These are phyloP conservation scores for Backusella tarrabulga DNA, from an alignment of 192 early-diverging fungal species.

Conservation along the genomic window DNA sequence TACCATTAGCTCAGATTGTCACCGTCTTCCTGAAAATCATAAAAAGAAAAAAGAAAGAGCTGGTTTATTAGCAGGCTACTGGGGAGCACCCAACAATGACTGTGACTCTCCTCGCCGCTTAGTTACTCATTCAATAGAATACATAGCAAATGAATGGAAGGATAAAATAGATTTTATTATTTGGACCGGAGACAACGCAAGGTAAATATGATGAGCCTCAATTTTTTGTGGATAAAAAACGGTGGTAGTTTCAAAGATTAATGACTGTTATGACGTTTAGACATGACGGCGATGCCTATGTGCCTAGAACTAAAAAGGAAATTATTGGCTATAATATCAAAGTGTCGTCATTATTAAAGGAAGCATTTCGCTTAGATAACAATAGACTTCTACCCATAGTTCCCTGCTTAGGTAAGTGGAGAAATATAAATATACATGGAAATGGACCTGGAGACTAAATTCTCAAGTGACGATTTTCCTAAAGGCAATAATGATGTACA, in stretches of 20 bases:
- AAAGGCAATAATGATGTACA: constrained; percentile 71
- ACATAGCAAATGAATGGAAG: constrained; percentile 50
- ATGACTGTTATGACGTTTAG: constrained; percentile 32
- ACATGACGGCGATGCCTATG: constrained; percentile 66
- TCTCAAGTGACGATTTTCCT: not conserved
- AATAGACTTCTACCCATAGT: constrained; percentile 45
- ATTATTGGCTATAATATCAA: constrained; percentile 55
- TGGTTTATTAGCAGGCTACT: constrained; percentile 45
- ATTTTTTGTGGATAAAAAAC: not conserved
- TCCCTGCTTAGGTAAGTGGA: constrained; percentile 39
- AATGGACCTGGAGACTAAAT: not conserved
- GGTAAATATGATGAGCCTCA: constrained; percentile 33
- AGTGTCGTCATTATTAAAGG: constrained; percentile 42
- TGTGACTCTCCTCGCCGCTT: constrained; percentile 65
- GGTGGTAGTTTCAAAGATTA: not conserved
- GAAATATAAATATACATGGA: not conserved
- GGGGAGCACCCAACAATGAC: constrained; percentile 55
- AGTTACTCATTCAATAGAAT: constrained; percentile 59
- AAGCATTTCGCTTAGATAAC: constrained; percentile 43
- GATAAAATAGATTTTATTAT: constrained; percentile 66
- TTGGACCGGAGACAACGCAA: constrained; percentile 78
- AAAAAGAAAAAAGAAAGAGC: constrained; percentile 12
- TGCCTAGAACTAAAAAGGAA: constrained; percentile 62
- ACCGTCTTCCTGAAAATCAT: constrained; percentile 35
- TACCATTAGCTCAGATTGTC: constrained; percentile 60